phyloP scores from a whole-genome alignment of 345 rosid species.

The Citrus medica region DNA sequence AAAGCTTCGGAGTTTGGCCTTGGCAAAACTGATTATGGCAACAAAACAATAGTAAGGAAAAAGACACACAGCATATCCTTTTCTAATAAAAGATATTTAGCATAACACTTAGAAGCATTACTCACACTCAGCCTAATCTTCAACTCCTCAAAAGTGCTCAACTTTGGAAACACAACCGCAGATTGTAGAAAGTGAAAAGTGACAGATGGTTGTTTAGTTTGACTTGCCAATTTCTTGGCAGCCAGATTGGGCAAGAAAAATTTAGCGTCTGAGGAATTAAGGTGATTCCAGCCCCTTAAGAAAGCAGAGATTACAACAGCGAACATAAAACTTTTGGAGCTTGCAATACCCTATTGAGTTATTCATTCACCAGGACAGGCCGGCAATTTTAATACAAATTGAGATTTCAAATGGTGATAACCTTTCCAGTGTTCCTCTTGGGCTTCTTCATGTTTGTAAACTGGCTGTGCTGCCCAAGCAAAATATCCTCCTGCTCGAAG shows the following conservation, averaged over 20 bases:
- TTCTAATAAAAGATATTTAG: neutral
- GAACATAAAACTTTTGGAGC: constrained; percentile 5
- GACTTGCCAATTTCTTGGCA: neutral
- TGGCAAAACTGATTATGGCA: neutral
- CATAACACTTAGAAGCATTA: neutral
- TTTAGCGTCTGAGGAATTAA: neutral
- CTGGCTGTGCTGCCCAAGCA: constrained; percentile 99
- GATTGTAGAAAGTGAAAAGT: neutral
- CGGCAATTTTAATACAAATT: neutral
- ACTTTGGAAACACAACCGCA: neutral
- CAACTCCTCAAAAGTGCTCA: neutral
- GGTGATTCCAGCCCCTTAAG: neutral
- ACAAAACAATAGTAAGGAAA: neutral
- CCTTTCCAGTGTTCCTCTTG: constrained; percentile 97
- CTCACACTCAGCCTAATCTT: neutral
- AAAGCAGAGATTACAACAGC: neutral
- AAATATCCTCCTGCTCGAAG: constrained; percentile 95
- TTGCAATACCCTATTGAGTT: neutral
- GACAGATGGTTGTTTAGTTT: neutral
- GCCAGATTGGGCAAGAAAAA: neutral
- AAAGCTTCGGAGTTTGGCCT: neutral
- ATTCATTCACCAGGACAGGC: neutral
- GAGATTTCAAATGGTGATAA: constrained; percentile 22
- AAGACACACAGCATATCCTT: neutral
- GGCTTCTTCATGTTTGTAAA: constrained; percentile 80